Conservation (phyloP, 2,329 filamentous ascomycete genomes). For the Diaporthe vaccinii region DNA sequence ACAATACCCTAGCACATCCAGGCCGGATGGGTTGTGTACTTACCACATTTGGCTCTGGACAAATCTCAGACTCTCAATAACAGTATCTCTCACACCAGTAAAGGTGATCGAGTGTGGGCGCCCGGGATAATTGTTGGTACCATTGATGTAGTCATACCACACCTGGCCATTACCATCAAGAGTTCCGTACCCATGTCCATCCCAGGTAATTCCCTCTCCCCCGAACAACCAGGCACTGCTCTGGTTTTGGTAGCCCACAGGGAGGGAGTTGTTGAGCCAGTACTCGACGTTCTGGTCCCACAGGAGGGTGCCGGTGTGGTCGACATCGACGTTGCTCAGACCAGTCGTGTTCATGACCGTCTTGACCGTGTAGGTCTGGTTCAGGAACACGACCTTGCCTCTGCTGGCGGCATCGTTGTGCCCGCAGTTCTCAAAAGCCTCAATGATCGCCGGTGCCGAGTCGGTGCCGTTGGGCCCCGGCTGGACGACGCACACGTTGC, state of each 20-base stretch:
- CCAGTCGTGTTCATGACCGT: constrained; percentile 46
- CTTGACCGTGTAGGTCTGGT: constrained; percentile 45
- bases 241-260: constrained; percentile 59
- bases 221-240: constrained; percentile 57
- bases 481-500: constrained; percentile 34
- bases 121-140: constrained; percentile 49
- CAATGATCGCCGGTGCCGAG: constrained; percentile 37
- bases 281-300: constrained; percentile 46
- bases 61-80: constrained; percentile 35
- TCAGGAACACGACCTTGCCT: constrained; percentile 47
- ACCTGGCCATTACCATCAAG: constrained; percentile 49
- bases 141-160: constrained; percentile 47
- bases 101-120: constrained; percentile 48
- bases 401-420: constrained; percentile 40
- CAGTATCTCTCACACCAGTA: constrained; percentile 33
- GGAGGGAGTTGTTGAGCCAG: constrained; percentile 55
- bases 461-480: constrained; percentile 36
- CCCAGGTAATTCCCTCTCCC: constrained; percentile 55
- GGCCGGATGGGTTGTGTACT: neutral
- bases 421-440: constrained; percentile 49
- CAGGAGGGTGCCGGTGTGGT: constrained; percentile 46
- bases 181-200: constrained; percentile 56
- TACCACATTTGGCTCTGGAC: constrained; percentile 42
- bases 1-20: neutral
- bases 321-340: constrained; percentile 47